Base-by-base conservation (phyloP, 345 rosid genomes). In the Ceriops zippeliana region DNA sequence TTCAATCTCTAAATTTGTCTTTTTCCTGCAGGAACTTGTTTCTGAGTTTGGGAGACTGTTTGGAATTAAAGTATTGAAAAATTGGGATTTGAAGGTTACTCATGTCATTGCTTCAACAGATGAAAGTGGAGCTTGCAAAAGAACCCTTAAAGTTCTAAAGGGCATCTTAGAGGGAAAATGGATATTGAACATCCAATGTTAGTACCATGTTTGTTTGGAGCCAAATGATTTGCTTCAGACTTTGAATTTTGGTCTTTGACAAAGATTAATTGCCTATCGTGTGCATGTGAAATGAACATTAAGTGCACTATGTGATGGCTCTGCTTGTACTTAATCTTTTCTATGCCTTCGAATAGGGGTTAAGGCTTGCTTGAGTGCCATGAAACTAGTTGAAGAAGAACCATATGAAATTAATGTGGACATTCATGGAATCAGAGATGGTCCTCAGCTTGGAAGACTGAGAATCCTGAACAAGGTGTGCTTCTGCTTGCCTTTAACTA, bases 131-230 rank as follows among this genome's bases (percentile, higher is more conserved):
- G 96, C 93, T 7, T 87, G 96, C 86, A 87, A 75, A 84, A 88
- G 99, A 75, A 95, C 97, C 42, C 80, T 90, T 56, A 95, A 95
- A 70, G 62, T 86, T 54, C 75, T 93, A 75, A 90, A 82, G 91
- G 99, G 86, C 34, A 85, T 91, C 79, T 81, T 91, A 80, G 91
- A 86, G 86, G 98, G 99, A 65, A 95, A 87, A 78, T 95, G 99
- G 97, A 84, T 91, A 72, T 78, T 95, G 70, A 86, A 63, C 66
- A 66, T 89, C 67, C 86, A 91, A 26, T 95, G 99, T 89, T 8
- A 88, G 98, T 85, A 47, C 61, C 52, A 5, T 34, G 61, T 31
- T 69, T 42, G 17, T 15, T 13, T 42, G 15, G 49, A 42, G 16
- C 49, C 17, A 42, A 42, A 42, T 13, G 49, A 54, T 69, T 60